A percentile compares a stretch with the other conserved stretches of the same genome.
Conservation (phyloP, 116 monocot genomes). For the Zostera marina region DNA sequence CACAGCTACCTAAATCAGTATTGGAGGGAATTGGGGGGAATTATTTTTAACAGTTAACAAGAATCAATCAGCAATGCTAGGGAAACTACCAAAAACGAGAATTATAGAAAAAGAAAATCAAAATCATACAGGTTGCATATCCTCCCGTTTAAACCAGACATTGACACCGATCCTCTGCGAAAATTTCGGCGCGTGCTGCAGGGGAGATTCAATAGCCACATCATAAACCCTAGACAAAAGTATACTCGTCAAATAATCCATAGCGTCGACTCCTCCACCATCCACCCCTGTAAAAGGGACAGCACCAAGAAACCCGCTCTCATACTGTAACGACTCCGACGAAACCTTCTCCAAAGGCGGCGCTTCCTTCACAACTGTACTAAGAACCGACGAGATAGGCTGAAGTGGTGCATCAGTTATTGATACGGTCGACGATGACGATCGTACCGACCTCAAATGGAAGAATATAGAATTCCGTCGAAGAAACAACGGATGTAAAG, state of each 20-base stretch:
- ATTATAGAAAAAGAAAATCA: background rate
- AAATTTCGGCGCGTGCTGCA: slow-evolving; percentile 64
- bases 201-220: slow-evolving; percentile 87
- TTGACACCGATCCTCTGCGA: slow-evolving; percentile 62
- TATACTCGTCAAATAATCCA: slow-evolving; percentile 65
- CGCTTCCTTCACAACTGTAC: too few relatives aligned
- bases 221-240: slow-evolving; percentile 82
- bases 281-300: slow-evolving; percentile 17
- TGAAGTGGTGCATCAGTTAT: background rate
- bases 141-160: slow-evolving; percentile 89
- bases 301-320: slow-evolving; percentile 67
- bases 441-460: too few relatives aligned
- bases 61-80: too few relatives aligned
- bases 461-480: too few relatives aligned
- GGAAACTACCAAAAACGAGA: too few relatives aligned
- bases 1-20: too few relatives aligned
- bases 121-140: slow-evolving; percentile 63
- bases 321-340: slow-evolving; percentile 59
- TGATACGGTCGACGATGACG: too few relatives aligned
- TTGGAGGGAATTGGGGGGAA: too few relatives aligned
- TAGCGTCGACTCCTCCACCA: slow-evolving; percentile 10
- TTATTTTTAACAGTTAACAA: too few relatives aligned
- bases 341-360: slow-evolving; percentile 17
- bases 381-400: background rate
- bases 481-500: too few relatives aligned